A percentile compares a stretch with the other conserved stretches of the same genome.
phyloP scores from a whole-genome alignment of 2,329 filamentous ascomycete species.

The Talaromyces atroroseus region DNA sequence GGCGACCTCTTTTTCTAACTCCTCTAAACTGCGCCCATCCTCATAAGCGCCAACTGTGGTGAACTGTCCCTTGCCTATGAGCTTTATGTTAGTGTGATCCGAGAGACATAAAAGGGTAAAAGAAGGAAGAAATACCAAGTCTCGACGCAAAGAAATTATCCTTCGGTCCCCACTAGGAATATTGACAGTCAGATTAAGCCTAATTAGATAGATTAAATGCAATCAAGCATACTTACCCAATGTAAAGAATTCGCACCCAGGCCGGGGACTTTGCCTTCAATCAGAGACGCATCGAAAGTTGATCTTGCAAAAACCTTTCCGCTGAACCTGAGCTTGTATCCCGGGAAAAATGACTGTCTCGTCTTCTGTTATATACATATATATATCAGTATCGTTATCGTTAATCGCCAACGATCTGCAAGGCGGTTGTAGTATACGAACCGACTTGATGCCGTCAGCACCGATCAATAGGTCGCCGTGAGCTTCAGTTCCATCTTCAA shows the following conservation, averaged over 20 bases:
- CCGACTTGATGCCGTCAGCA: slow-evolving; percentile 50
- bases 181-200: background rate
- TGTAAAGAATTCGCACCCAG: slow-evolving; percentile 41
- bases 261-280: slow-evolving; percentile 34
- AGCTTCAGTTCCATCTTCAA: slow-evolving; percentile 44
- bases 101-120: background rate
- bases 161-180: slow-evolving; percentile 35
- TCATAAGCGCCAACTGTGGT: slow-evolving; percentile 39
- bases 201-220: background rate
- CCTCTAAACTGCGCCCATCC: slow-evolving; percentile 30
- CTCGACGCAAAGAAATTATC: slow-evolving; percentile 42
- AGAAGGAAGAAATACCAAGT: slow-evolving; percentile 25
- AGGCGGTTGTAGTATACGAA: slow-evolving; percentile 26
- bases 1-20: slow-evolving; percentile 25
- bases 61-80: slow-evolving; percentile 33
- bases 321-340: slow-evolving; percentile 37
- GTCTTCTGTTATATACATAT: slow-evolving; percentile 17
- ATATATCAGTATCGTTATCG: background rate
- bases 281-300: slow-evolving; percentile 39
- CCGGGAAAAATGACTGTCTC: slow-evolving; percentile 39
- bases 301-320: slow-evolving; percentile 44
- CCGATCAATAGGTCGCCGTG: slow-evolving; percentile 48
- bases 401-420: background rate
- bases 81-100: background rate
- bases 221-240: slow-evolving; percentile 23